phyloP scores from a whole-genome alignment of 345 rosid species.

The Syzygium aqueum region DNA sequence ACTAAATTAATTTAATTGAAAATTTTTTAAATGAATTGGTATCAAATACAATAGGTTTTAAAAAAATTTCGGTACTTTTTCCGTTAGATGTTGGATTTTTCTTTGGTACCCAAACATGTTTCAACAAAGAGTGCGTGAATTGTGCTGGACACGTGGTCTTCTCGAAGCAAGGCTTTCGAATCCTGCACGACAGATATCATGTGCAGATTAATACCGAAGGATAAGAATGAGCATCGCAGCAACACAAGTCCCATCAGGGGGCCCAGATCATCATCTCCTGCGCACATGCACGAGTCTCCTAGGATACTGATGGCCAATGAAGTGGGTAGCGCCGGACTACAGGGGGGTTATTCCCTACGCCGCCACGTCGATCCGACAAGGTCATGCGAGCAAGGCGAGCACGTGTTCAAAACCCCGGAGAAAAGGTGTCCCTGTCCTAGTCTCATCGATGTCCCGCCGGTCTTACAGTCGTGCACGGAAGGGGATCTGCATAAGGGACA shows the following conservation, averaged over 20 bases:
- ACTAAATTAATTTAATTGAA: too few species aligned
- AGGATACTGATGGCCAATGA: background rate
- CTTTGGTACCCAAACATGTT: too few species aligned
- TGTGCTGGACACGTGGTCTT: background rate
- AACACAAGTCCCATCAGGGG: background rate
- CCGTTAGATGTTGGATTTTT: too few species aligned
- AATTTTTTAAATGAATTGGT: too few species aligned
- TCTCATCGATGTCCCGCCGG: background rate
- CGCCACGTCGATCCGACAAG: background rate
- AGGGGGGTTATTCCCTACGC: background rate
- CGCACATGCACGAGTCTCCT: background rate
- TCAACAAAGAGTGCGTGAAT: too few species aligned
- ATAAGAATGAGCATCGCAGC: background rate
- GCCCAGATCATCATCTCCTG: background rate
- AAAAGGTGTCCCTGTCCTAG: background rate
- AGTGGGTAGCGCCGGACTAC: background rate
- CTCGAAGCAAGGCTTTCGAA: background rate
- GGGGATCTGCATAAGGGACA: background rate
- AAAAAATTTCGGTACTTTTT: too few species aligned
- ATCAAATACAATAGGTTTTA: too few species aligned
- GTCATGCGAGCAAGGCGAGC: background rate
- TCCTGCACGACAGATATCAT: background rate
- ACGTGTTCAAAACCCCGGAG: background rate
- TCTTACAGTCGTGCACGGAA: background rate
- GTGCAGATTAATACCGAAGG: background rate